Percentiles rank a stretch among this genome's conserved stretches.
Conservation (phyloP, 345 rosid genomes). For the Noccaea caerulescens region DNA sequence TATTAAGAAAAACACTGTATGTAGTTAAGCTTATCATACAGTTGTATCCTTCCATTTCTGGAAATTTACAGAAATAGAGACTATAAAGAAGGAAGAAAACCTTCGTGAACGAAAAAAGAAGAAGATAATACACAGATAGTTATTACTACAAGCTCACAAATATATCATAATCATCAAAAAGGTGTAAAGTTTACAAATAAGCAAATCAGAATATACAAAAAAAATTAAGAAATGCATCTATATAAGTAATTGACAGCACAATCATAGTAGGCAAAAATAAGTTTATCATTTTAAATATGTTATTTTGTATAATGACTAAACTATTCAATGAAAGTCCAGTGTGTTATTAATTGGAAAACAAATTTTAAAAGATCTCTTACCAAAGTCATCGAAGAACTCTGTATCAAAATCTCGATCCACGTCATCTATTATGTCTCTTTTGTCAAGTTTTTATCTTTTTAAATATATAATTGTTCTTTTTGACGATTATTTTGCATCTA, state of each 20-base stretch:
- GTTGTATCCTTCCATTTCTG: no score
- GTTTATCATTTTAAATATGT: background rate
- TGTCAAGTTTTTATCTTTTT: no score
- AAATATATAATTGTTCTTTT: background rate
- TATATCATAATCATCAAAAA: no score
- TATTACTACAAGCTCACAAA: no score
- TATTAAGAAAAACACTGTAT: no score
- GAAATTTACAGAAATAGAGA: no score
- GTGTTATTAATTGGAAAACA: background rate
- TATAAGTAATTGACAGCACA: no score
- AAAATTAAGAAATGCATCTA: no score
- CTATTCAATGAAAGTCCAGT: background rate
- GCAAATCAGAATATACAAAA: background rate
- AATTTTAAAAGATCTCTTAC: background rate
- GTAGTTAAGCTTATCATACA: no score
- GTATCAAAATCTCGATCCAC: background rate
- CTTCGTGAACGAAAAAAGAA: no score
- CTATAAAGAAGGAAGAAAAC: no score
- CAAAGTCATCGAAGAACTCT: background rate
- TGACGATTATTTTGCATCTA: background rate
- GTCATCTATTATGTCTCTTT: background rate
- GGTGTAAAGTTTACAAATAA: background rate
- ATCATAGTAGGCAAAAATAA: background rate
- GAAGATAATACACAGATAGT: no score
- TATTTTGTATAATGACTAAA: background rate